Conservation (phyloP, 176 grass and related monocot genomes). For the Cenchrus americanus region DNA sequence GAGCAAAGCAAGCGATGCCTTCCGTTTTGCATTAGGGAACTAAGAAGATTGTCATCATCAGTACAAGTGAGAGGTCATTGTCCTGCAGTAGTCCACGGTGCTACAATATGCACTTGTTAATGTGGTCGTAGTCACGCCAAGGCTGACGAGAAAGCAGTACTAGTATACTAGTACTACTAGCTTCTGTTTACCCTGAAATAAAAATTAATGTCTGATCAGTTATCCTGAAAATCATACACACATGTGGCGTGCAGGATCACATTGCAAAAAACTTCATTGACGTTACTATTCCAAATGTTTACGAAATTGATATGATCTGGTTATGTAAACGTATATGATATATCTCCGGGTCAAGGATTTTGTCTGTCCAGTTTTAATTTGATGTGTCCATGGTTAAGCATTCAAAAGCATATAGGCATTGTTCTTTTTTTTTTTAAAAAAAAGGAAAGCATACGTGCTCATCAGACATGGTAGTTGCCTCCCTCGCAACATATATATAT, state of each 20-base stretch:
- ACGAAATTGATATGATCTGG: not conserved
- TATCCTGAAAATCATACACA: conserved; percentile 15
- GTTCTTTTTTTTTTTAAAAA: not conserved
- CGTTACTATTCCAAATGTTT: not conserved
- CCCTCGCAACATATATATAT: not conserved
- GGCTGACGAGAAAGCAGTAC: conserved; percentile 30
- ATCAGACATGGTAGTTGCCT: not conserved
- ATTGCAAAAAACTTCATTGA: not conserved
- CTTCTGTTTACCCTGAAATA: conserved; percentile 30
- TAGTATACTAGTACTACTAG: not conserved
- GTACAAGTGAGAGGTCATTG: conserved; percentile 47
- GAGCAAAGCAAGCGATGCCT: not conserved
- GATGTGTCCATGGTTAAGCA: not conserved
- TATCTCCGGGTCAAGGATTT: conserved; percentile 5
- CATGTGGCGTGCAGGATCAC: conserved; percentile 2
- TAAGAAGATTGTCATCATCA: conserved; percentile 12
- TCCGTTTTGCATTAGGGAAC: conserved; percentile 5
- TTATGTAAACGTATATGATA: conserved; percentile 12
- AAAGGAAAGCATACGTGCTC: conserved; percentile 6
- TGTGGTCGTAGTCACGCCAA: conserved; percentile 1
- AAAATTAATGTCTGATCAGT: not conserved
- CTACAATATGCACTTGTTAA: conserved; percentile 30
- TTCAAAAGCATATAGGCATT: not conserved
- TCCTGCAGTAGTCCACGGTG: conserved; percentile 49
- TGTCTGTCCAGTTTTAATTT: not conserved